Percentiles rank a stretch among this genome's conserved stretches.
Evolutionary conservation across 2,329 filamentous ascomycete genomes (phyloP).

Genomic region (Phialophora tarda): DNA sequence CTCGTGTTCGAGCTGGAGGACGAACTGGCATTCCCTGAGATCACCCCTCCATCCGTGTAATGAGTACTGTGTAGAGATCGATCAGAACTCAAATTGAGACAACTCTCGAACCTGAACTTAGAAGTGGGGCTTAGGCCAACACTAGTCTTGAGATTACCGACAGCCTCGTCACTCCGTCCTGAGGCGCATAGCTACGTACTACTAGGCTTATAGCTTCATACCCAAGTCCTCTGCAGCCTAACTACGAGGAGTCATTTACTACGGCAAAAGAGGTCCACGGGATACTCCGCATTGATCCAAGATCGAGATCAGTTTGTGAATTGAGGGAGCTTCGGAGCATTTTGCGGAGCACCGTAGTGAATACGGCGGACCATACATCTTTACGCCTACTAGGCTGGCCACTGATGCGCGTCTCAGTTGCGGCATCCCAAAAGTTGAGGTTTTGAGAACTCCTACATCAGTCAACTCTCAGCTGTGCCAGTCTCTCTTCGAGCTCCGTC

Average conservation of each 20-base stretch:
- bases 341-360: conserved; percentile 2
- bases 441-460: neutral
- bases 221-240: no score
- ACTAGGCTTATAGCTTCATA: no score
- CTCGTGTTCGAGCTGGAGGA: neutral
- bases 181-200: no score
- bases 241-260: no score
- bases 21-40: neutral
- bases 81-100: neutral
- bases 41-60: neutral
- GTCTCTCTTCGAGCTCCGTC: neutral
- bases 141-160: no score
- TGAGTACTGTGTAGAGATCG: neutral
- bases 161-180: no score
- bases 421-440: conserved; percentile 6
- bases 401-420: conserved; percentile 18
- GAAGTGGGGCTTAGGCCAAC: no score
- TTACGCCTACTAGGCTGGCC: conserved; percentile 16
- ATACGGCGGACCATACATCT: neutral
- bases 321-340: neutral
- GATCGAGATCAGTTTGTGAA: neutral
- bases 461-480: neutral
- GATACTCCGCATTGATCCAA: neutral
- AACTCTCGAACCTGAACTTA: no score
- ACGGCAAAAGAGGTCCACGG: no score